These are phyloP conservation scores for Hyaloscypha finlandica DNA, from an alignment of 495 filamentous ascomycete genomes.

Conservation along the genomic window DNA sequence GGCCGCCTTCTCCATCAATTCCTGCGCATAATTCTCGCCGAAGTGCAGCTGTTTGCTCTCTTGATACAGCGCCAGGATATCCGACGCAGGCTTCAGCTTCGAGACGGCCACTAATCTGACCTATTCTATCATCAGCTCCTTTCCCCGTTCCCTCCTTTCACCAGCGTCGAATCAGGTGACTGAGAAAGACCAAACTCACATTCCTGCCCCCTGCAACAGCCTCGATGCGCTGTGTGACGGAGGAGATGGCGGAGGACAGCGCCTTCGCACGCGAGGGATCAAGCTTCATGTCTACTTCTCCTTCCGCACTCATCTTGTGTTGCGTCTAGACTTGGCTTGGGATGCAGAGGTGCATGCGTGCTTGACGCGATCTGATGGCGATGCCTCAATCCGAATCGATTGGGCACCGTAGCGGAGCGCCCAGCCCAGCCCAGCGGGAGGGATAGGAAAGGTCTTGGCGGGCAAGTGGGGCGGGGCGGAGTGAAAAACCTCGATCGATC, in stretches of 20 bases:
- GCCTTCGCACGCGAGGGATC: constrained; percentile 51
- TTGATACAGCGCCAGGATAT: constrained; percentile 81
- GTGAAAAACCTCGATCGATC: background rate
- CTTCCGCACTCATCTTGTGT: constrained; percentile 17
- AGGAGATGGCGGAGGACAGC: constrained; percentile 48
- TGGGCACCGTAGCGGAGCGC: background rate
- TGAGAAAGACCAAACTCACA: constrained; percentile 18
- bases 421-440: background rate
- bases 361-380: background rate
- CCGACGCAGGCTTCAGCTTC: constrained; percentile 87
- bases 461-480: background rate
- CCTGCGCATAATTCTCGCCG: constrained; percentile 96
- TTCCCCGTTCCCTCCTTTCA: background rate
- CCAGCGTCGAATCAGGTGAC: constrained; percentile 2
- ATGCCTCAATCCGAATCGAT: background rate
- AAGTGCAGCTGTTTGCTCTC: constrained; percentile 70
- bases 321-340: background rate
- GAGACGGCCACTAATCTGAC: constrained; percentile 90
- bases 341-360: background rate
- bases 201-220: constrained; percentile 47
- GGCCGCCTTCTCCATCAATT: constrained; percentile 81
- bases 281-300: constrained; percentile 49
- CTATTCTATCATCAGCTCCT: constrained; percentile 39
- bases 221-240: constrained; percentile 46
- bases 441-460: background rate